Evolutionary conservation across 495 filamentous ascomycete genomes (phyloP), one percentile per base, ranked within the genome.

Genomic region (Penicillium arizonense): DNA sequence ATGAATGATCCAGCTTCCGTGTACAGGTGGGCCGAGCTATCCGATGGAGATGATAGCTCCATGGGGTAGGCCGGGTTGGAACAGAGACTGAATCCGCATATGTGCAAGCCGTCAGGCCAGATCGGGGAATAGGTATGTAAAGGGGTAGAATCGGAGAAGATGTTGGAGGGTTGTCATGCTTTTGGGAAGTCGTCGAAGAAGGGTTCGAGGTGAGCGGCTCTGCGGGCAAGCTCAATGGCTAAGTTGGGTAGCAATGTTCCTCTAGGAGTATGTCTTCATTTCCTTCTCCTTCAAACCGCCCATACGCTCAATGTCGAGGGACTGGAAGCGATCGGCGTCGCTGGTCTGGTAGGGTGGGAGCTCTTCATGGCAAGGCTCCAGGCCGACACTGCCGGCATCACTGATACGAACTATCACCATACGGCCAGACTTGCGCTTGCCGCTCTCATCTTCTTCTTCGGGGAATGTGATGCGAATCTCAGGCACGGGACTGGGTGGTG

Each of bases 401-500:
- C 91, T 92, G 55, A 98, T 91, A 39, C 87, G 79, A 23, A 98
- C 93, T 10, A 97, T 82, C n/a, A 98, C 87, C 23, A 96, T 88
- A 9, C 90, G 82, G 24, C 91, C 92, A 43, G 87, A 91, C 74
- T 87, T 89, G 53, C 82, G 81, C 68, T 87, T 88, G 49, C 95
- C 95, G 34, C 74, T 65, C 39, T 85, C 83, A 58, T 96, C 88
- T 61, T 91, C 93, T 78, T 97, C 93, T 58, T 98, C 94, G 12
- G 94, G 94, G 75, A 98, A 97, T 0, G 94, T 98, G 64, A 98
- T 96, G 68, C 92, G 90, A 63, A 98, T 98, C 72, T 97, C 90
- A 10, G 94, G 94, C 11, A 97, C 82, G n/a, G 90, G 89, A 50
- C 89, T 91, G 40, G 85, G 70, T 24, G 91, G 90, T 13, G 90